phyloP scores from a whole-genome alignment of 2,329 filamentous ascomycete genomes.

The Xylariales sp. region DNA sequence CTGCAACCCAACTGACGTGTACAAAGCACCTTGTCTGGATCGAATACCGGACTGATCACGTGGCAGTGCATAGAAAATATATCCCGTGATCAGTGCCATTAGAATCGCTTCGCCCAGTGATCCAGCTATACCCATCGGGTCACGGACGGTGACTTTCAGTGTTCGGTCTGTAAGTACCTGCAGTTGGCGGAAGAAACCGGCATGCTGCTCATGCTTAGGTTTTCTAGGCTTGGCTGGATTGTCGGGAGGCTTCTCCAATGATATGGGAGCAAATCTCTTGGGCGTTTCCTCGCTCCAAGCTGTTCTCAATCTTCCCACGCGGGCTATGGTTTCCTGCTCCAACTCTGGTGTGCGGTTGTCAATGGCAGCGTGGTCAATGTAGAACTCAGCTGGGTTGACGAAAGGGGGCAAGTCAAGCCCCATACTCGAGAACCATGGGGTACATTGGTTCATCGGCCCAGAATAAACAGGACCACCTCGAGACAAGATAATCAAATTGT shows the following conservation, averaged over 20 bases:
- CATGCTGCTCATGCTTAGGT: constrained; percentile 34
- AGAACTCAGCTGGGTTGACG: constrained; percentile 72
- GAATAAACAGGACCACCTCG: constrained; percentile 65
- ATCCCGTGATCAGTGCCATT: constrained; percentile 69
- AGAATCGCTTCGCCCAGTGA: constrained; percentile 64
- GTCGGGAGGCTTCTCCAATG: constrained; percentile 11
- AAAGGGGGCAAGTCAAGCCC: constrained; percentile 63
- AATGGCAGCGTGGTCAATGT: constrained; percentile 70
- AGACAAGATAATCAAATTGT: constrained; percentile 65
- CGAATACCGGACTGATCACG: constrained; percentile 67
- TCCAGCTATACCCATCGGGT: constrained; percentile 70
- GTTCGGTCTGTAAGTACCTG: constrained; percentile 64
- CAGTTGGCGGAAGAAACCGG: constrained; percentile 58
- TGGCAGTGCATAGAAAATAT: constrained; percentile 64
- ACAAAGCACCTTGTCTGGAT: constrained; percentile 68
- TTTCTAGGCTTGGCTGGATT: constrained; percentile 12
- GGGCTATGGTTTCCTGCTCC: constrained; percentile 52
- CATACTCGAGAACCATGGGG: constrained; percentile 58
- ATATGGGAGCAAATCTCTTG: constrained; percentile 19
- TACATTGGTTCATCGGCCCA: constrained; percentile 51
- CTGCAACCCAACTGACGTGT: constrained; percentile 68
- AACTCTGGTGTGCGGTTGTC: constrained; percentile 66
- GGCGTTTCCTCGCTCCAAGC: constrained; percentile 49
- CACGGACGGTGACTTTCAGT: constrained; percentile 67
- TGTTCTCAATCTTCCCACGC: constrained; percentile 57